phyloP scores from a whole-genome alignment of 345 rosid species.

The Raphanus raphanistrum region DNA sequence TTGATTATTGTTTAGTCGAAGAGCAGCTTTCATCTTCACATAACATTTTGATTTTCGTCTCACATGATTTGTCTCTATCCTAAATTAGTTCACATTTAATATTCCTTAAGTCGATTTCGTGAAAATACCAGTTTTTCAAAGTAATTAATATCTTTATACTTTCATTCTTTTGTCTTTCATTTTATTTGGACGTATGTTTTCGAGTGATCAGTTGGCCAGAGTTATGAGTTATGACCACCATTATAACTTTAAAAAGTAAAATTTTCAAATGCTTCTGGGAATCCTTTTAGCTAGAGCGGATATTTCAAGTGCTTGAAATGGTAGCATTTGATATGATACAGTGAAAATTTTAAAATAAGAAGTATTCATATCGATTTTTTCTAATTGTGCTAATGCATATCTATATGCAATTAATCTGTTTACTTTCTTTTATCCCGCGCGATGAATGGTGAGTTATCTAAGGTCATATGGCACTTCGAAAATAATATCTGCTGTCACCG shows the following conservation, averaged over 20 bases:
- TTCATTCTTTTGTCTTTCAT: neutral
- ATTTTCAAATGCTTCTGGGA: neutral
- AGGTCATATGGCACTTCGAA: too few species aligned
- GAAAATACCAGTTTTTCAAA: too few species aligned
- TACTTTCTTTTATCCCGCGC: too few species aligned
- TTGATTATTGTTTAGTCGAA: conserved; percentile 18
- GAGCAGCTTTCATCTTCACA: conserved; percentile 25
- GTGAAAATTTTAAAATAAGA: too few species aligned
- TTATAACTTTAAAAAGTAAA: too few species aligned
- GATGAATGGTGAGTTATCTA: too few species aligned
- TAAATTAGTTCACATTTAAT: neutral
- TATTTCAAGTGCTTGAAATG: neutral
- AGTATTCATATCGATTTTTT: too few species aligned
- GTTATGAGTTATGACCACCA: neutral
- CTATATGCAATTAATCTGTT: too few species aligned
- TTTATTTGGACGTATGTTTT: neutral
- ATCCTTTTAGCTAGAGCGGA: neutral
- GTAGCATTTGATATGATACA: neutral
- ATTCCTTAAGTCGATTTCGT: neutral
- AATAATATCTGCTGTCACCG: too few species aligned
- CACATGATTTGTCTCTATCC: conserved; percentile 3
- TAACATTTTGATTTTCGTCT: conserved; percentile 7
- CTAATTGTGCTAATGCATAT: too few species aligned
- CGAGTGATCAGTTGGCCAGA: neutral
- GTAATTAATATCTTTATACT: too few species aligned